Conservation (phyloP, 768 basidiomycete species). For the Royoungia palumana region DNA sequence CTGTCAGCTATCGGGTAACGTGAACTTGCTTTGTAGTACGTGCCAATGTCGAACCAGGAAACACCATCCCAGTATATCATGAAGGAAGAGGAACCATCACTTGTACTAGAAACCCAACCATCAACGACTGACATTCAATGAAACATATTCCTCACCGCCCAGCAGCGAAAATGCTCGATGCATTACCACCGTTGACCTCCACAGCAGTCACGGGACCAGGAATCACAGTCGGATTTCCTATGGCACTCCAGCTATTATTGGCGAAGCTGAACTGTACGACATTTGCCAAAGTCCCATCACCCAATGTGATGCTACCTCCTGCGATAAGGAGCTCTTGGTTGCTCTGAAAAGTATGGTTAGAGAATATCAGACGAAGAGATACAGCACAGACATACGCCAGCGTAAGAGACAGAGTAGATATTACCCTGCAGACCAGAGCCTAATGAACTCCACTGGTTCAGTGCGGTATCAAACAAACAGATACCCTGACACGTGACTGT, state of each 20-base stretch:
- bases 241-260: constrained; percentile 69
- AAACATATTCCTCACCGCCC: constrained; percentile 60
- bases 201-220: constrained; percentile 91
- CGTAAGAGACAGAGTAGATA: constrained; percentile 72
- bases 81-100: constrained; percentile 65
- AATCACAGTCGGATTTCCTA: constrained; percentile 58
- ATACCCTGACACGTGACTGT: constrained; percentile 70
- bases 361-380: background rate
- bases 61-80: constrained; percentile 82
- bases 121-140: background rate
- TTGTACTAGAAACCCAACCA: constrained; percentile 36
- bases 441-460: constrained; percentile 76
- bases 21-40: constrained; percentile 9
- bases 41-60: constrained; percentile 69
- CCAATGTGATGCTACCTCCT: constrained; percentile 73
- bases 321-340: constrained; percentile 70
- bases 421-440: constrained; percentile 82
- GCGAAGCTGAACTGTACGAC: constrained; percentile 70
- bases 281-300: constrained; percentile 61
- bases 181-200: constrained; percentile 77
- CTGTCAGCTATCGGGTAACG: background rate
- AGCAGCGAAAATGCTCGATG: constrained; percentile 84
- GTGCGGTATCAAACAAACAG: constrained; percentile 66
- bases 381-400: constrained; percentile 55
- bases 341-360: constrained; percentile 39